Base-by-base conservation (phyloP, 306 rosid genomes). In the Pyrus bretschneideri region DNA sequence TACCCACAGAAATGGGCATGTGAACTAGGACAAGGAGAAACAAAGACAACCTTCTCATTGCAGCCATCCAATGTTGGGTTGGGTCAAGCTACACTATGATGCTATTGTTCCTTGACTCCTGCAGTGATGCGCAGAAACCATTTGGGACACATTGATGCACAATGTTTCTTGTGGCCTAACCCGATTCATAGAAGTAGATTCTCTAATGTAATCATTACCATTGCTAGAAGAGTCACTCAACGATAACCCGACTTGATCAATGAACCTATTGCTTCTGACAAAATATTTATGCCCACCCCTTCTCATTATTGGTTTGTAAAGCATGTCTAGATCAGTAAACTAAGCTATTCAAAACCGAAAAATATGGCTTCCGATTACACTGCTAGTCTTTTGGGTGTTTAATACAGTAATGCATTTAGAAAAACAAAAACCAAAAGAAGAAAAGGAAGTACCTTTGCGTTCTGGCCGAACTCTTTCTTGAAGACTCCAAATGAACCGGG, bases 401-500 rank as follows among this genome's bases (percentile, higher is more conserved):
- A 14, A 57, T 35, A 18, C 33, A 23, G 9, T 35, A 49, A 72
- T 33, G 5, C 9, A 35, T 8, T 33, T 3, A 15, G 55, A 51
- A 15, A 51, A 51, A 51, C 52, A 46, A 14, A 49, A 49, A 49
- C 54, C 15, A 49, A 18, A 1, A 49, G 19, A 8, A 25, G 13
- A 21, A 35, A 57, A 59, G 21, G 76, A 72, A 65, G 33, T 73
- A 94, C 98, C 97, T 92, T 90, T 0, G 98, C 96, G 65, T 90
- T 74, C 70, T 92, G 83, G 71, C 98, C 98, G 69, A 95, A 95
- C 82, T 95, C 98, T 77, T 79, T 95, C 89, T 95, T 92, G 83
- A 95, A 95, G 80, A 95, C 85, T 12, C 98, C 98, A 40, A 92
- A 72, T n/a, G 96, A 84, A 74, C 98, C 98, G 64, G 98, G 98